Base-by-base conservation (phyloP, 2,329 filamentous ascomycete genomes). In the Fusarium redolens region DNA sequence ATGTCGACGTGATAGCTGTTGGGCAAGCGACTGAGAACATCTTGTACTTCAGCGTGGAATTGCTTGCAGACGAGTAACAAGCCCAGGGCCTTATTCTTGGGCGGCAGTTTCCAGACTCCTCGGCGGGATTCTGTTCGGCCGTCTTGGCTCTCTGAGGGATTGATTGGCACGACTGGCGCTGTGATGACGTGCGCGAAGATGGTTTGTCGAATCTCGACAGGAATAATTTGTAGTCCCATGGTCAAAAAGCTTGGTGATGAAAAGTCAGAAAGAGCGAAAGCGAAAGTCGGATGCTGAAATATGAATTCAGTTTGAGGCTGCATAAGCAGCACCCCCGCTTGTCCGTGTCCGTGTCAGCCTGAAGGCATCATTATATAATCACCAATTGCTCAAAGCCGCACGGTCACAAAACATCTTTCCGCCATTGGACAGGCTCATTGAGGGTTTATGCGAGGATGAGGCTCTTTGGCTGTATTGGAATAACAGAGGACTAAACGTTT, bases 1-100 rank as follows among this genome's bases (percentile, higher is more conserved):
- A 73, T 40, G 14, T 73, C 65, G 17, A 73, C 56, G 5, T 73
- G 37, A 10, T 63, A 70, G 4, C n/a, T 12, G 0, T 54, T 52
- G 3, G 48, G 31, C 2, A 62, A 11, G 8, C 20, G 18, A 1
- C 14, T 3, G 4, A 58, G 4, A 3, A 73, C 18, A 20, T 57
- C 9, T 15, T 48, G 14, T 2, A 57, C 33, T 15, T 63, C 54
- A 1, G 14, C 9, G 2, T 47, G 4, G 13, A 60, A 57, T 11
- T 63, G 54, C 3, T 22, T 70, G 22, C 54, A 55, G 2, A 73
- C 58, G 1, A 73, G 18, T 9, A 70, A 30, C 9, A 70, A 55
- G 18, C 17, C 14, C 2, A 41, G 13, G 0, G 65, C 28, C 4
- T 38, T 65, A 6, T 35, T 58, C 5, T 7, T 14, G 0, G 35